phyloP scores from a whole-genome alignment of 2,329 filamentous ascomycete species.

The Pestalotiopsis sp. region DNA sequence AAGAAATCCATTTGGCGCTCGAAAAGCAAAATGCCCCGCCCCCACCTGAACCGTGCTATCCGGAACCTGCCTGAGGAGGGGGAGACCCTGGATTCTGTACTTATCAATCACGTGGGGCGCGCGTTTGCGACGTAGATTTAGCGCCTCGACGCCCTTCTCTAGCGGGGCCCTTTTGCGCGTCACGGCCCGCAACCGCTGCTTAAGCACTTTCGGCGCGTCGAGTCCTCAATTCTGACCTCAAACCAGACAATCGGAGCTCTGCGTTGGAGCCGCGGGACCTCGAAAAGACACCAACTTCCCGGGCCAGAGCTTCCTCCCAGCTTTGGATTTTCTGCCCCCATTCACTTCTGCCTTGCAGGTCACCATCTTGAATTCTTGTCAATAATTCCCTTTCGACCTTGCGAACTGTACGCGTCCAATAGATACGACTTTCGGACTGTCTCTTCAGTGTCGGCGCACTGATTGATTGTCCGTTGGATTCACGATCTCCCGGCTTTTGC shows the following conservation, averaged over 20 bases:
- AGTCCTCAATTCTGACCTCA: background rate
- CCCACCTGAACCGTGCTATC: conserved; percentile 2
- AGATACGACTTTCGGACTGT: background rate
- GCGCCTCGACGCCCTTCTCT: background rate
- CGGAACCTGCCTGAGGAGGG: background rate
- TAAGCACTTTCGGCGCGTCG: background rate
- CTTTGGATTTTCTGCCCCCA: background rate
- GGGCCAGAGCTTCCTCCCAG: background rate
- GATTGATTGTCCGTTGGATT: background rate
- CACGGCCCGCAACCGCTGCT: background rate
- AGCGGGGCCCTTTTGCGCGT: background rate
- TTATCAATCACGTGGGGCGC: conserved; percentile 3
- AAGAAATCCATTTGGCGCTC: background rate
- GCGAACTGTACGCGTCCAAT: background rate
- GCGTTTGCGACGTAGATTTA: background rate
- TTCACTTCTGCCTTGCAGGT: background rate
- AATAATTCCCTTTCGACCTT: background rate
- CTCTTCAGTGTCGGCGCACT: background rate
- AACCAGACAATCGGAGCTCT: background rate
- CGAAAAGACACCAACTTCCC: background rate
- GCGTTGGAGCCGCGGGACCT: background rate
- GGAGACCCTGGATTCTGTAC: background rate
- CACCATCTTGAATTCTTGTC: background rate
- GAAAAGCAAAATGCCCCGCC: background rate
- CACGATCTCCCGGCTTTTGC: background rate